These are phyloP conservation scores for Meira nashicola DNA, from an alignment of 1,284 basidiomycete genomes.

Conservation along the genomic window DNA sequence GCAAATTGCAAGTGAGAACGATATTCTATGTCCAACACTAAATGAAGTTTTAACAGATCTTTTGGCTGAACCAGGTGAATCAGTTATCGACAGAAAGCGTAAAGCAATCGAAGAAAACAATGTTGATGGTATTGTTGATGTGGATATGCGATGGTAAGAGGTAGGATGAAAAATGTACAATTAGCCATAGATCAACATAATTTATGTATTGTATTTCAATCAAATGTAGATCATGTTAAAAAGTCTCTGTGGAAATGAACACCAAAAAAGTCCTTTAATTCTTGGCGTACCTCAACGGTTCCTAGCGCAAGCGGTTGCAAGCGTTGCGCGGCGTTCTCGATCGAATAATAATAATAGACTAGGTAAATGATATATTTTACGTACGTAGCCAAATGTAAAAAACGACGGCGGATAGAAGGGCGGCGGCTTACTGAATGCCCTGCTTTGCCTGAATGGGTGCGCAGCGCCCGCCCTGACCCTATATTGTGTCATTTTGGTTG, in stretches of 20 bases:
- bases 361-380: no score
- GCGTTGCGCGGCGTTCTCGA: no score
- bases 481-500: no score
- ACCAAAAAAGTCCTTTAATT: no score
- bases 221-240: not conserved
- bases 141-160: not conserved
- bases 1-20: constrained; percentile 36
- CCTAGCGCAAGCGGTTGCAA: not conserved
- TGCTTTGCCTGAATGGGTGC: no score
- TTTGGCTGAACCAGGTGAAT: constrained; percentile 14
- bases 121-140: not conserved
- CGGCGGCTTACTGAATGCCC: no score
- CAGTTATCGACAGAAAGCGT: not conserved
- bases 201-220: not conserved
- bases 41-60: constrained; percentile 44
- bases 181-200: not conserved
- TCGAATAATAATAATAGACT: no score
- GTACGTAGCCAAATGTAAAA: no score
- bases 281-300: not conserved
- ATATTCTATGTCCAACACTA: constrained; percentile 42
- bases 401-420: no score
- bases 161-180: not conserved
- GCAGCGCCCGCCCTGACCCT: no score
- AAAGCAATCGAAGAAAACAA: not conserved
- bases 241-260: no score